Evolutionary conservation across 768 basidiomycete genomes (phyloP), one percentile per base, ranked within the genome.

Genomic region (Exidia glandulosa): DNA sequence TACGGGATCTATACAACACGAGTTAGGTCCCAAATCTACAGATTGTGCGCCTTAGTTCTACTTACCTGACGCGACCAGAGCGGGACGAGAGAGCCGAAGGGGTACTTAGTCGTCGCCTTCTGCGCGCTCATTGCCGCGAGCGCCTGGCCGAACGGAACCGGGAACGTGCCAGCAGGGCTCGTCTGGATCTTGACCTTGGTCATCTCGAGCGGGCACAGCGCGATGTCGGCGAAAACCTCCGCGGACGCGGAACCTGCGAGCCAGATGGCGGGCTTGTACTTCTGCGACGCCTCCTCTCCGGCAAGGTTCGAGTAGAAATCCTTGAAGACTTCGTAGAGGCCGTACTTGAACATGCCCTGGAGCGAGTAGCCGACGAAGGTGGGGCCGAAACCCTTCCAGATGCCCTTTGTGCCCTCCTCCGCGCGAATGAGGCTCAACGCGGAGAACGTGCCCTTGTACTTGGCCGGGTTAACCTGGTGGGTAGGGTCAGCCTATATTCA

Each of bases 291-390:
- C 71, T 92, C 89, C 73, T 94, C 86, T 57, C 94, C 94, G 63
- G 91, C 86, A 64, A 87, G 70, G 81, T 94, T 94, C 80, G 84
- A 84, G 82, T 94, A 94, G 64, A 70, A 61, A 73, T 96, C 94
- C 81, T 95, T 97, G 88, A 94, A 97, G 70, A 88, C 73, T 76
- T 97, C 94, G 73, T 96, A 96, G 72, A 94, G 89, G 77, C 94
- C 94, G 73, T 91, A 96, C 77, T 97, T 97, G 87, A 95, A 93
- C 83, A 94, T 86, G 71, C 94, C 94, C 77, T 96, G 94, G 67
- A 93, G 81, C 9, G 91, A 90, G 79, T 94, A 94, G 64, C 94
- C 93, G 74, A 95, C 79, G 63, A 93, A 78, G 61, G 94, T 97
- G 58, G 94, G 94, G 36, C 90, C 90, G 70, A 96, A 78, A 68